Conservation (phyloP, 2,329 filamentous ascomycete genomes). For the Fusarium metavorans region DNA sequence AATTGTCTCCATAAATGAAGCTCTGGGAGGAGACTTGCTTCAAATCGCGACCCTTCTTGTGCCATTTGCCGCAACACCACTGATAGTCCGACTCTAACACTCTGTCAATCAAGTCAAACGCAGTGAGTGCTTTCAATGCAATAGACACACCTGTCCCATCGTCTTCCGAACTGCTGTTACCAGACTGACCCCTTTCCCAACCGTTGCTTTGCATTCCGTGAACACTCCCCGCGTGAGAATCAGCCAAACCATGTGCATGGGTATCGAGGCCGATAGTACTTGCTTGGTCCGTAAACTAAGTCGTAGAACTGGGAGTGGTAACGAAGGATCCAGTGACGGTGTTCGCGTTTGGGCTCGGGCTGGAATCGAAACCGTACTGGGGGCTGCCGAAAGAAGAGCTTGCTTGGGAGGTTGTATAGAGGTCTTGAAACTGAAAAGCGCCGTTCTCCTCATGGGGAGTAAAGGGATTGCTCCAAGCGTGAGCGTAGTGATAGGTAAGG, state of each 20-base stretch:
- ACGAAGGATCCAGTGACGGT: background rate
- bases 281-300: slow-evolving; percentile 27
- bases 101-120: background rate
- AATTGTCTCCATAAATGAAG: no score
- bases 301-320: slow-evolving; percentile 23
- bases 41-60: background rate
- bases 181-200: background rate
- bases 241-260: slow-evolving; percentile 12
- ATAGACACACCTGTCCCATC: background rate
- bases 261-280: slow-evolving; percentile 17
- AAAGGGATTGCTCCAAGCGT: background rate
- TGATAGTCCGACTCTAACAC: fast-evolving
- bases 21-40: slow-evolving; percentile 6
- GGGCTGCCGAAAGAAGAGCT: background rate
- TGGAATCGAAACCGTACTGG: background rate
- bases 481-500: background rate
- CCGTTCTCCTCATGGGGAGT: background rate
- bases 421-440: background rate
- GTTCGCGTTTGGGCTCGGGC: background rate
- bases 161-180: background rate
- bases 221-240: slow-evolving; percentile 23
- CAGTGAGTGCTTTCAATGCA: fast-evolving
- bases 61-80: background rate
- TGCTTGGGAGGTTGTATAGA: fast-evolving
- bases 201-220: background rate